phyloP scores from a whole-genome alignment of 805 yeast genomes.

The Starmerella tilneyi region DNA sequence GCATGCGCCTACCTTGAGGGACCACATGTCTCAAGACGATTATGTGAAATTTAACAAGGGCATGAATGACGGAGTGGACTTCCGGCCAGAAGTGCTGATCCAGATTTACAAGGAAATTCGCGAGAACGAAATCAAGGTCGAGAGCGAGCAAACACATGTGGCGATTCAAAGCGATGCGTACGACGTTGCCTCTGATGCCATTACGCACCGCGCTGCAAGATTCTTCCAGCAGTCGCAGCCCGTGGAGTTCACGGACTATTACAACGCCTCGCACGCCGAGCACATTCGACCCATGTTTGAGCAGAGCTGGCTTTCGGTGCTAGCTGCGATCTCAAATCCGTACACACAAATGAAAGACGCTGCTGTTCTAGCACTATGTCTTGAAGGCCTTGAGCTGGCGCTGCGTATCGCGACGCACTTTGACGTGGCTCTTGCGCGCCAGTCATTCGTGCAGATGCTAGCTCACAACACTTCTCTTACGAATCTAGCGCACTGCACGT shows the following conservation, averaged over 20 bases:
- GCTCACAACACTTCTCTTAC: slow-evolving; percentile 72
- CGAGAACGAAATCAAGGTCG: slow-evolving; percentile 74
- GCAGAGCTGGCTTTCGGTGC: slow-evolving; percentile 90
- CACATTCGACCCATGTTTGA: slow-evolving; percentile 91
- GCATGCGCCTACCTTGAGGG: slow-evolving; percentile 71
- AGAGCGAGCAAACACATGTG: slow-evolving; percentile 90
- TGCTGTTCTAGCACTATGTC: slow-evolving; percentile 37
- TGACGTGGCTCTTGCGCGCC: slow-evolving; percentile 72
- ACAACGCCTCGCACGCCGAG: slow-evolving; percentile 75
- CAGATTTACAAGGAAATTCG: slow-evolving; percentile 69
- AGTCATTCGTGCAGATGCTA: slow-evolving; percentile 81
- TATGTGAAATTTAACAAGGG: slow-evolving; percentile 82
- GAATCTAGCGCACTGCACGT: slow-evolving; percentile 64
- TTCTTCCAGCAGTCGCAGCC: slow-evolving; percentile 50
- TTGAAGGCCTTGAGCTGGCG: slow-evolving; percentile 79
- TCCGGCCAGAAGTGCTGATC: slow-evolving; percentile 62
- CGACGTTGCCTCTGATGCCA: slow-evolving; percentile 82
- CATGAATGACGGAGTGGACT: slow-evolving; percentile 79
- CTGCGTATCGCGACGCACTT: slow-evolving; percentile 76
- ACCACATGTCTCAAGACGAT: slow-evolving; percentile 79
- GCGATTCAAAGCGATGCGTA: slow-evolving; percentile 72
- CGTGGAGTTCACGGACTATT: slow-evolving; percentile 44
- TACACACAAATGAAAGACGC: slow-evolving; percentile 74
- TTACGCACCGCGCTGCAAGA: slow-evolving; percentile 79
- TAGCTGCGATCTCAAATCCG: slow-evolving; percentile 90